Conservation (phyloP, 106 monocot species). For the Platanthera zijinensis region DNA sequence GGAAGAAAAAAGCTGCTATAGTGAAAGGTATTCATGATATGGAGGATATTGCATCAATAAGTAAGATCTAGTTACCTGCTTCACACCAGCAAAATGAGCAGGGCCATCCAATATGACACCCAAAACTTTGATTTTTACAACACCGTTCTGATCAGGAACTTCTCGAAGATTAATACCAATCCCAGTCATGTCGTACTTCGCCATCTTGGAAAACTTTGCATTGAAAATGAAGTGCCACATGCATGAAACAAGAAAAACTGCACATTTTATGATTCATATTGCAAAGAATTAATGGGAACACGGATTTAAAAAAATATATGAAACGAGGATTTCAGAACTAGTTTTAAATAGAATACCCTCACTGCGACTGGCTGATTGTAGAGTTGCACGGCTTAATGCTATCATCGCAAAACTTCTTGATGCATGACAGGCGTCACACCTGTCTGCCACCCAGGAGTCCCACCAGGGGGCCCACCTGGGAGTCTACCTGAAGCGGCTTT, state of each 20-base stretch:
- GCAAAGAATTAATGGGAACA: neutral
- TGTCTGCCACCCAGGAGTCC: no score
- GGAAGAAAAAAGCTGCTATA: neutral
- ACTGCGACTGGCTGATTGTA: no score
- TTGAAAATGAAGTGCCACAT: slow-evolving; percentile 15
- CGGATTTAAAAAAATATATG: neutral
- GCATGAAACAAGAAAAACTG: slow-evolving; percentile 8
- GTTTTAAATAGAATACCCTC: no score
- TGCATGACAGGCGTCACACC: no score
- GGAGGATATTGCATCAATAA: neutral
- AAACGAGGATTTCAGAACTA: neutral
- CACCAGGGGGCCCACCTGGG: no score
- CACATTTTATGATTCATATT: slow-evolving; percentile 1
- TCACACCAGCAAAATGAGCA: slow-evolving; percentile 84
- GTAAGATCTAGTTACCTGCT: slow-evolving; percentile 51
- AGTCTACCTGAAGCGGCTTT: no score
- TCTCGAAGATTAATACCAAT: slow-evolving; percentile 92
- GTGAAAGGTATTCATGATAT: neutral
- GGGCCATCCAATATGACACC: slow-evolving; percentile 89
- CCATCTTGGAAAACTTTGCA: slow-evolving; percentile 95
- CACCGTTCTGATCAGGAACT: slow-evolving; percentile 75
- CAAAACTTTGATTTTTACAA: slow-evolving; percentile 70
- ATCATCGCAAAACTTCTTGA: no score
- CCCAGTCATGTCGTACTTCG: slow-evolving; percentile 85
- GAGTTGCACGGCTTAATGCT: no score